Conservation (phyloP, 495 filamentous ascomycete genomes). For the Annulohypoxylon bovei region DNA sequence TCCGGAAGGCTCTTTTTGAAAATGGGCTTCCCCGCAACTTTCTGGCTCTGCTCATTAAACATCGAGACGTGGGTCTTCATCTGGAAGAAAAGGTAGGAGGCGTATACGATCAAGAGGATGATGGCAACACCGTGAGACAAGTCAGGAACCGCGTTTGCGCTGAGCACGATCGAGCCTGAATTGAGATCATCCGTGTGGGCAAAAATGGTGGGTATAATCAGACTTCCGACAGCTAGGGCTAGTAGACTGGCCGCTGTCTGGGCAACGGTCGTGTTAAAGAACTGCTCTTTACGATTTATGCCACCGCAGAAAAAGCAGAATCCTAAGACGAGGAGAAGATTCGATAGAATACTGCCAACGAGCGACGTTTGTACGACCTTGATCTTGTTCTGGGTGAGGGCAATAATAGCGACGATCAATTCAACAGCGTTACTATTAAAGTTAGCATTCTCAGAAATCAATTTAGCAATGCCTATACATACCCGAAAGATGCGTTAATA, state of each 20-base stretch:
- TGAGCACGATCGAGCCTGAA: slow-evolving; percentile 29
- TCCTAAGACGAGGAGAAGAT: slow-evolving; percentile 88
- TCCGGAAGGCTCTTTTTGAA: slow-evolving; percentile 61
- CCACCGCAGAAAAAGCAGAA: slow-evolving; percentile 95
- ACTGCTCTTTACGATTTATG: slow-evolving; percentile 79
- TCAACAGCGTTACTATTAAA: slow-evolving; percentile 82
- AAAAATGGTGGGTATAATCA: slow-evolving; percentile 93
- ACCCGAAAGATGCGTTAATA: slow-evolving; percentile 90
- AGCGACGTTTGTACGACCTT: slow-evolving; percentile 92
- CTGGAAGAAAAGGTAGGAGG: slow-evolving; percentile 82
- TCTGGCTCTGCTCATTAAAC: slow-evolving; percentile 78
- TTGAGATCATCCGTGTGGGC: slow-evolving; percentile 57
- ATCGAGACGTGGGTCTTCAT: slow-evolving; percentile 78
- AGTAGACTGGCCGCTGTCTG: slow-evolving; percentile 88
- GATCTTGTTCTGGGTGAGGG: slow-evolving; percentile 75
- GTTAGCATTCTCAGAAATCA: slow-evolving; percentile 17
- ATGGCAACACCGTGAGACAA: slow-evolving; percentile 77
- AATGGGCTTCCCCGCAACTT: slow-evolving; percentile 61
- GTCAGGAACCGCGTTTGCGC: slow-evolving; percentile 57
- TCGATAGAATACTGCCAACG: slow-evolving; percentile 90
- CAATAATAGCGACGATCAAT: slow-evolving; percentile 88
- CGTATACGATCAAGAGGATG: slow-evolving; percentile 81
- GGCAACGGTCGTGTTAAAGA: slow-evolving; percentile 93
- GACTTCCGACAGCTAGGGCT: slow-evolving; percentile 77
- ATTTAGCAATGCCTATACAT: slow-evolving; percentile 47